Percentiles rank a stretch among this genome's conserved stretches.
Evolutionary conservation across 2,329 filamentous ascomycete genomes (phyloP).

Genomic region (Parafenestella ontariensis): DNA sequence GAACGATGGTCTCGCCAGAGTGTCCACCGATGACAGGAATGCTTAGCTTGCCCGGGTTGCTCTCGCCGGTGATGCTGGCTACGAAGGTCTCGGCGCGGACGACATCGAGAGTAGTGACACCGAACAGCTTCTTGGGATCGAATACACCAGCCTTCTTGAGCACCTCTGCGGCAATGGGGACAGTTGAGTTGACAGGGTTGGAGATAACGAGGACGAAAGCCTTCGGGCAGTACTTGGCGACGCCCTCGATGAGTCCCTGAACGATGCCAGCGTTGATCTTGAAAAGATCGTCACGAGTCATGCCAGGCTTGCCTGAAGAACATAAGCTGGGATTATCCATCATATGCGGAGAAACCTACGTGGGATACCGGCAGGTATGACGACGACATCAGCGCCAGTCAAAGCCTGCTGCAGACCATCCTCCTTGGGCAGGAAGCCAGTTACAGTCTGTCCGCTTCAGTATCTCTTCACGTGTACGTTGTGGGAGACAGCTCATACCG

Average conservation of each 20-base stretch:
- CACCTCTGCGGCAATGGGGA: conserved; percentile 96
- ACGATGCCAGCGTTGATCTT: conserved; percentile 99
- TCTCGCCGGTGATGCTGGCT: conserved; percentile 80
- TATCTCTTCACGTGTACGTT: conserved; percentile 10
- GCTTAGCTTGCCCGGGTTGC: conserved; percentile 80
- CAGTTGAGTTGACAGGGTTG: conserved; percentile 99
- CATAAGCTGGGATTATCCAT: conserved; percentile 18
- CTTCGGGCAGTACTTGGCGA: conserved; percentile 88
- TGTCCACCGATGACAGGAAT: conserved; percentile 96
- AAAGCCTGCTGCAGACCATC: conserved; percentile 85
- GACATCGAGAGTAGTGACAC: conserved; percentile 98
- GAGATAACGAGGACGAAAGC: conserved; percentile 97
- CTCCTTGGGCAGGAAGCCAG: conserved; percentile 85
- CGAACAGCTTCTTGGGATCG: conserved; percentile 93
- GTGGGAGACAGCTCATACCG: conserved; percentile 61
- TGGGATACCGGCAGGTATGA: conserved; percentile 98
- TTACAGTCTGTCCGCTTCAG: conserved; percentile 67
- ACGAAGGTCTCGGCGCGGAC: conserved; percentile 98
- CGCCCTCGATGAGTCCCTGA: conserved; percentile 86
- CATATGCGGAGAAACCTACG: conserved; percentile 62
- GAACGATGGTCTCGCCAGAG: conserved; percentile 97
- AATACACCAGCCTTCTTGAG: conserved; percentile 94
- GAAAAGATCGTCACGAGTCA: conserved; percentile 99
- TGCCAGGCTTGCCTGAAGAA: conserved; percentile 90
- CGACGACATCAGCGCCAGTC: conserved; percentile 91